These are phyloP conservation scores for Colletotrichum chlorophyti DNA, from an alignment of 2,329 filamentous ascomycete genomes.

Conservation along the genomic window DNA sequence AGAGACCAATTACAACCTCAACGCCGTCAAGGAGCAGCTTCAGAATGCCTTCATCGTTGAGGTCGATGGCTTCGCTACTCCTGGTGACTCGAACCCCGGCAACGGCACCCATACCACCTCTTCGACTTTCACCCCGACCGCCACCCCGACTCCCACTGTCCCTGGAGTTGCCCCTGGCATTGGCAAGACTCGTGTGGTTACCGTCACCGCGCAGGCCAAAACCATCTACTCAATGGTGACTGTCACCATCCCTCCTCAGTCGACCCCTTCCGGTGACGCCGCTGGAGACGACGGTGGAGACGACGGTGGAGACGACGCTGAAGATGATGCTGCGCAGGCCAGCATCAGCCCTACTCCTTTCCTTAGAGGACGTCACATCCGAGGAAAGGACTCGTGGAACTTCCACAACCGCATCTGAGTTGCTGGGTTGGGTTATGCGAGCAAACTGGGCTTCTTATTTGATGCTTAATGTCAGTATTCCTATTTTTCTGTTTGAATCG, in stretches of 20 bases:
- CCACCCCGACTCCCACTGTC: slow-evolving; percentile 8
- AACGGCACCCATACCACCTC: slow-evolving; percentile 31
- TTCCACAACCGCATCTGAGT: slow-evolving; percentile 19
- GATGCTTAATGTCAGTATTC: too few species aligned
- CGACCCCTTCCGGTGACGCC: slow-evolving; percentile 46
- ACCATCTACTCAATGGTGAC: slow-evolving; percentile 37
- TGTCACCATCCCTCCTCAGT: slow-evolving; percentile 44
- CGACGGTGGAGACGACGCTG: too few species aligned
- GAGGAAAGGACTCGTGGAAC: slow-evolving; percentile 24
- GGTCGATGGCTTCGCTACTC: slow-evolving; percentile 37
- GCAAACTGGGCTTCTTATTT: too few species aligned
- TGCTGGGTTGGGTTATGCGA: background rate
- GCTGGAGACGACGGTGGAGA: too few species aligned
- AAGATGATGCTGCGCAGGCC: slow-evolving; percentile 31
- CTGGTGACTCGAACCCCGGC: slow-evolving; percentile 20
- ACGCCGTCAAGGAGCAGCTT: slow-evolving; percentile 54
- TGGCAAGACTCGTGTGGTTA: slow-evolving; percentile 17
- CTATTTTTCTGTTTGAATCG: too few species aligned
- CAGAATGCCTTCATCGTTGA: slow-evolving; percentile 51
- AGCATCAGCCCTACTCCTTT: slow-evolving; percentile 25
- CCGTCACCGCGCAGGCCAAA: slow-evolving; percentile 29
- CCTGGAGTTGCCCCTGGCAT: background rate
- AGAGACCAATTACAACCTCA: slow-evolving; percentile 48
- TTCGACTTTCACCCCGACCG: slow-evolving; percentile 29
- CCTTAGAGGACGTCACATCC: slow-evolving; percentile 22